phyloP scores from a whole-genome alignment of 179 eudicot species.

The Silene coronaria region DNA sequence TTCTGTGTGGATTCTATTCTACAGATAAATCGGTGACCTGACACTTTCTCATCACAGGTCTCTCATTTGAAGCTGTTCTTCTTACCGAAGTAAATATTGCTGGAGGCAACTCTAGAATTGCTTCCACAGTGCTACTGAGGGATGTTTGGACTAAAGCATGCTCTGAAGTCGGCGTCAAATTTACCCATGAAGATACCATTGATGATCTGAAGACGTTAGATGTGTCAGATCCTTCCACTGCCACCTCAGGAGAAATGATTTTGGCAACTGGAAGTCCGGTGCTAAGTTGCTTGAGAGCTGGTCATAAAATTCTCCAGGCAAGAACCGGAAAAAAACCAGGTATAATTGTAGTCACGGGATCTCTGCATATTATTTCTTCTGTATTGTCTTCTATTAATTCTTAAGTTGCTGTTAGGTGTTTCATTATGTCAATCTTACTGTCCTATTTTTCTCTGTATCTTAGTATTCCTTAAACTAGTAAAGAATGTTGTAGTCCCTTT shows the following conservation, averaged over 20 bases:
- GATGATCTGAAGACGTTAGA: conserved; percentile 22
- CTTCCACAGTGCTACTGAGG: conserved; percentile 47
- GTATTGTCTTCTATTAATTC: conserved; percentile 6
- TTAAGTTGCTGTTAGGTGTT: conserved; percentile 1
- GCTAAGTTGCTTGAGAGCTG: conserved; percentile 39
- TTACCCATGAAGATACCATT: conserved; percentile 23
- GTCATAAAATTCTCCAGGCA: conserved; percentile 42
- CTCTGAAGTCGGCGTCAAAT: conserved; percentile 35
- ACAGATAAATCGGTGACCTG: neutral
- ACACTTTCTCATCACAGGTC: conserved; percentile 24
- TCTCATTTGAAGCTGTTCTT: conserved; percentile 50
- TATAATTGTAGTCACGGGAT: conserved; percentile 67
- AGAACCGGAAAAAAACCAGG: conserved; percentile 38
- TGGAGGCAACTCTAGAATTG: conserved; percentile 55
- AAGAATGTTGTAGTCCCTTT: neutral
- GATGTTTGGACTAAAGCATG: conserved; percentile 57
- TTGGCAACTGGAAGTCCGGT: conserved; percentile 41
- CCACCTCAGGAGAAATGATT: conserved; percentile 23
- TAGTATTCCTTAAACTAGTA: neutral
- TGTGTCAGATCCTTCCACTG: conserved; percentile 14
- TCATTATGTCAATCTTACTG: neutral
- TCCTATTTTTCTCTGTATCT: neutral
- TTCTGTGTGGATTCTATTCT: neutral
- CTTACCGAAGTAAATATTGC: conserved; percentile 72
- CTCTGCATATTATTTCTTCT: conserved; percentile 47